Base-by-base conservation (phyloP, 2,329 filamentous ascomycete species). In the Colletotrichum ledebouriae region DNA sequence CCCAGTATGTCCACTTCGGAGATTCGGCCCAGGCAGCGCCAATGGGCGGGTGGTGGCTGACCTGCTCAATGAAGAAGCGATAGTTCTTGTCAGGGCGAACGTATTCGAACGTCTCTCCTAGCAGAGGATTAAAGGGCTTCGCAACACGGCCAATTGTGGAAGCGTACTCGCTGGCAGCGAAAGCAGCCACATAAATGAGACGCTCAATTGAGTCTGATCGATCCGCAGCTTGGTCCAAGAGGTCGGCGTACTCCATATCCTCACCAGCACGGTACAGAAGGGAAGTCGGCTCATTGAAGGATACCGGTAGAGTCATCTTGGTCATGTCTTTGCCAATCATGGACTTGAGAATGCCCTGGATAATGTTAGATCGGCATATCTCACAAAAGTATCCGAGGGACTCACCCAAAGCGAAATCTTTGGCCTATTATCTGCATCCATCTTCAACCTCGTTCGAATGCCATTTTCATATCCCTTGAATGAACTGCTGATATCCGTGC, bases 291-390 rank as follows among this genome's bases (percentile, higher is more conserved):
- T 99, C 96, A 80, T 99, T 99, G 84, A 99, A 98, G 0, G 96
- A 97, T 2, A 99, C 96, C 0, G 96, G 96, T 20, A 99, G 83
- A 0, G 96, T 98, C 95, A 99, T 99, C 84, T 97, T 98, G 42
- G 96, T 98, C 96, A 99, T 98, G 77, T 99, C 96, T 79, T 99
- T 98, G 71, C 96, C 96, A 80, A 99, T 97, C 96, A 99, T 98
- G 22, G 95, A 98, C 83, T 98, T 99, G 71, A 99, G 83, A 73
- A 99, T 98, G 72, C 92, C 92, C 94, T 98, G 72, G 33, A 53
- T 42, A 12, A 10, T 46, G 71, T 79, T 70, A 78, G 76, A 11
- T 22, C 13, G 46, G 4, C 42, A 71, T 56, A 34, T 34, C 20
- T 9, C 33, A 25, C 25, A 56, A 10, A n/a, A 22, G 62, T 52